These are phyloP conservation scores for Trichaptum fuscoviolaceum DNA, from an alignment of 768 basidiomycete species.

Conservation along the genomic window DNA sequence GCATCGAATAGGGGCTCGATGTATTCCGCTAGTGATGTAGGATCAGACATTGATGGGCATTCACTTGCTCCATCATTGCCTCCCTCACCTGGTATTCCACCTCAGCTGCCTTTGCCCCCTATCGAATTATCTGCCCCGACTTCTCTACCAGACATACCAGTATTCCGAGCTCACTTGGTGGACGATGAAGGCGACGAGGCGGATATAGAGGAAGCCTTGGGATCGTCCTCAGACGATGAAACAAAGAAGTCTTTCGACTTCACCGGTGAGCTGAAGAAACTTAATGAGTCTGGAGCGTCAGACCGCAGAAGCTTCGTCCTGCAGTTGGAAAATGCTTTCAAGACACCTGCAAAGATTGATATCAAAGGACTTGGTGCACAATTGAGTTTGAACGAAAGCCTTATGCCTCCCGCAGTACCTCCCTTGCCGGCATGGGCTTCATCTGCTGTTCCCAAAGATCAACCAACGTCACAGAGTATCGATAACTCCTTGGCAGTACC, in stretches of 20 bases:
- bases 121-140: conserved; percentile 12
- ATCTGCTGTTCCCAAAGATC: background rate
- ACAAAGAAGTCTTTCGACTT: conserved; percentile 84
- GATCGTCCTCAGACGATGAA: conserved; percentile 51
- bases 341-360: conserved; percentile 67
- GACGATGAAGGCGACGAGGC: conserved; percentile 39
- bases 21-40: conserved; percentile 14
- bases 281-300: conserved; percentile 65
- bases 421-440: conserved; percentile 31
- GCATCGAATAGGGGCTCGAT: conserved; percentile 33
- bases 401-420: conserved; percentile 41
- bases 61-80: conserved; percentile 10
- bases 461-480: background rate
- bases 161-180: conserved; percentile 40
- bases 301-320: conserved; percentile 76
- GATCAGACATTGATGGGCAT: conserved; percentile 1
- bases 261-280: conserved; percentile 66
- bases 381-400: conserved; percentile 21
- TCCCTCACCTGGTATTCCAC: conserved; percentile 40
- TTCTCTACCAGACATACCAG: conserved; percentile 25
- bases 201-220: conserved; percentile 35
- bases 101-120: conserved; percentile 33
- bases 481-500: background rate
- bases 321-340: conserved; percentile 75
- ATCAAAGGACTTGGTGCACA: conserved; percentile 40